These are phyloP conservation scores for Cnidoscolus chayamansa DNA, from an alignment of 441 rosid species.

Conservation along the genomic window DNA sequence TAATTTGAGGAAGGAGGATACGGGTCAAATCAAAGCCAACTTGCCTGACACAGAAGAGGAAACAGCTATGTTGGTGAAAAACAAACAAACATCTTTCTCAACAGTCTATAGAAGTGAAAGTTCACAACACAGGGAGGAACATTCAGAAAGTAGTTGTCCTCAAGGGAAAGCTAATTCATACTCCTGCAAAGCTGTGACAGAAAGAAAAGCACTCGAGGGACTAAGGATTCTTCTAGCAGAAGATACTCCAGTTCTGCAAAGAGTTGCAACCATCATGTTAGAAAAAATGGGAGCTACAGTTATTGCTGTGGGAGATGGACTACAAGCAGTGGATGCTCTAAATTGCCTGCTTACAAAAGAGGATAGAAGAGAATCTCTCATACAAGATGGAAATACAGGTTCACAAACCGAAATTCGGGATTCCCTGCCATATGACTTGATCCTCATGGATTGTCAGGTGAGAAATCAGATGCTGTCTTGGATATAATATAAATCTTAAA, in stretches of 20 bases:
- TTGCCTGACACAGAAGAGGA: neutral
- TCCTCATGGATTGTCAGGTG: slow-evolving; percentile 98
- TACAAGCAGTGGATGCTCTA: slow-evolving; percentile 79
- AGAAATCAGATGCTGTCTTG: slow-evolving; percentile 15
- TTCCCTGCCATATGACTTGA: slow-evolving; percentile 61
- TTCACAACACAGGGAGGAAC: slow-evolving; percentile 31
- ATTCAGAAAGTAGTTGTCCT: slow-evolving; percentile 23
- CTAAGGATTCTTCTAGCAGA: slow-evolving; percentile 81
- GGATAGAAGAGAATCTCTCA: slow-evolving; percentile 21
- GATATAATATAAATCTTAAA: neutral
- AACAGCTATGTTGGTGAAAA: too few relatives aligned
- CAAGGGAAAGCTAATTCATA: slow-evolving; percentile 34
- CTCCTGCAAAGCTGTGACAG: slow-evolving; percentile 39
- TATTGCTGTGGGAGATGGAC: slow-evolving; percentile 77
- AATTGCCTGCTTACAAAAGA: slow-evolving; percentile 33
- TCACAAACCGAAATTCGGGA: slow-evolving; percentile 26
- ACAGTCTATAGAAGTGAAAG: slow-evolving; percentile 6
- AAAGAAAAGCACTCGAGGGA: slow-evolving; percentile 60
- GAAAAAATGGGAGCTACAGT: slow-evolving; percentile 90
- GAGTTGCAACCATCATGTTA: slow-evolving; percentile 92
- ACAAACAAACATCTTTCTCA: slow-evolving; percentile 9
- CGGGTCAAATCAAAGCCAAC: slow-evolving; percentile 14
- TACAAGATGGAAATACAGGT: slow-evolving; percentile 32
- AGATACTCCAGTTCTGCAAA: slow-evolving; percentile 89
- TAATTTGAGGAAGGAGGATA: slow-evolving; percentile 28